These are phyloP conservation scores for Cokeromyces recurvatus DNA, from an alignment of 371 early-diverging fungal species.

Conservation along the genomic window DNA sequence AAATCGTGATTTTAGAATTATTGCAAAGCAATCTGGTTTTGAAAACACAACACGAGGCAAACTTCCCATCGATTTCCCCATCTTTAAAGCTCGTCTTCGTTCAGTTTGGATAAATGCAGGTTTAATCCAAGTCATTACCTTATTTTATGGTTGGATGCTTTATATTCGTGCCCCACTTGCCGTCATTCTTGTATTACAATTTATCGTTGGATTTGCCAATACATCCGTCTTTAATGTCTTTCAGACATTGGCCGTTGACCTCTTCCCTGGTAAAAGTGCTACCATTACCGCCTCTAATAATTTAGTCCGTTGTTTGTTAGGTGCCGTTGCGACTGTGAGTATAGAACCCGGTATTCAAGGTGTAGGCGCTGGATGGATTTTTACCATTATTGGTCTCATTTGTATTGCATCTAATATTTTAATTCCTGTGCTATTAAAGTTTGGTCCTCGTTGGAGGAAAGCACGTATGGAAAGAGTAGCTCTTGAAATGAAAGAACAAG, in stretches of 20 bases:
- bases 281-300: slow-evolving; percentile 43
- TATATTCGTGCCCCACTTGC: slow-evolving; percentile 21
- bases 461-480: slow-evolving; percentile 8
- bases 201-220: slow-evolving; percentile 12
- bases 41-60: not conserved
- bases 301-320: slow-evolving; percentile 34
- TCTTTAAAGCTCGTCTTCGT: slow-evolving; percentile 23
- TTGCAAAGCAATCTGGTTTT: slow-evolving; percentile 10
- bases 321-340: too few relatives aligned
- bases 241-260: slow-evolving; percentile 31
- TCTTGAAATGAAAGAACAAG: not conserved
- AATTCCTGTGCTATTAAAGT: slow-evolving; percentile 10
- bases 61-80: slow-evolving; percentile 8
- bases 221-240: slow-evolving; percentile 16
- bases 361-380: slow-evolving; percentile 34
- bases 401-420: slow-evolving; percentile 1
- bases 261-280: slow-evolving; percentile 37
- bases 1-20: slow-evolving; percentile 26
- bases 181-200: slow-evolving; percentile 24
- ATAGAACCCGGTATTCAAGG: slow-evolving; percentile 30
- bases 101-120: slow-evolving; percentile 15
- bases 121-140: slow-evolving; percentile 8
- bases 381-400: slow-evolving; percentile 22
- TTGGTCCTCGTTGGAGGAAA: slow-evolving; percentile 16
- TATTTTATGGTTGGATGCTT: slow-evolving; percentile 32